Conservation (phyloP, 1,284 basidiomycete genomes). For the Irpex sp. region DNA sequence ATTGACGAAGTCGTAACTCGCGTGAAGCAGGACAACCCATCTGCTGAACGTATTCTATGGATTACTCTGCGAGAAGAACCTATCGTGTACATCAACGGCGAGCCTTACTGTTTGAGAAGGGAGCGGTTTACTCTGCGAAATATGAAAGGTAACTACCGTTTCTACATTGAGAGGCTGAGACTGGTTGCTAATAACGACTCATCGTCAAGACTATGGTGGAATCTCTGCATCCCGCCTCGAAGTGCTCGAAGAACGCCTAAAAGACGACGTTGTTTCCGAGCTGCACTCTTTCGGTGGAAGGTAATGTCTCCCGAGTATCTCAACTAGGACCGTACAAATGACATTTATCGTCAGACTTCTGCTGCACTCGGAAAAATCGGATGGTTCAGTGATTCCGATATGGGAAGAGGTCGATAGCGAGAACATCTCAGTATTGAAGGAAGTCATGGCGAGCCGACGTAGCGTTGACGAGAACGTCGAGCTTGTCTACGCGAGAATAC, state of each 20-base stretch:
- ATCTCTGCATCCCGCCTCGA: slow-evolving; percentile 88
- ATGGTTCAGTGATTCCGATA: slow-evolving; percentile 88
- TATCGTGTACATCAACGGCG: slow-evolving; percentile 90
- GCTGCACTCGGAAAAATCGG: slow-evolving; percentile 86
- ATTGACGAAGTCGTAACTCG: slow-evolving; percentile 79
- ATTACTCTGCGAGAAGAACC: slow-evolving; percentile 94
- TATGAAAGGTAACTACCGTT: slow-evolving; percentile 64
- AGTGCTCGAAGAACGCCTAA: slow-evolving; percentile 87
- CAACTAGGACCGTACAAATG: neutral
- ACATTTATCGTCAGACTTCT: slow-evolving; percentile 51
- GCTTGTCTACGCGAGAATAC: slow-evolving; percentile 82
- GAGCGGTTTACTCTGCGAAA: slow-evolving; percentile 82
- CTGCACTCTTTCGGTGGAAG: slow-evolving; percentile 81
- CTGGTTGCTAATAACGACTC: slow-evolving; percentile 1
- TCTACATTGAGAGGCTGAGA: neutral
- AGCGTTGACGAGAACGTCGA: slow-evolving; percentile 33
- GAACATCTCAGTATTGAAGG: slow-evolving; percentile 83
- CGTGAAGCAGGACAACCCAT: slow-evolving; percentile 63
- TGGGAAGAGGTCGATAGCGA: slow-evolving; percentile 90
- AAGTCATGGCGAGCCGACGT: slow-evolving; percentile 76
- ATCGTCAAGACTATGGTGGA: slow-evolving; percentile 76
- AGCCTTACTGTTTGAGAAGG: slow-evolving; percentile 74
- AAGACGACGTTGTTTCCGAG: slow-evolving; percentile 87
- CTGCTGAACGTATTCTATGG: slow-evolving; percentile 76
- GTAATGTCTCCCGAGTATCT: slow-evolving; percentile 25